Conservation (phyloP, 139 green algal species). For the Chlamydomonas schloesseri region DNA sequence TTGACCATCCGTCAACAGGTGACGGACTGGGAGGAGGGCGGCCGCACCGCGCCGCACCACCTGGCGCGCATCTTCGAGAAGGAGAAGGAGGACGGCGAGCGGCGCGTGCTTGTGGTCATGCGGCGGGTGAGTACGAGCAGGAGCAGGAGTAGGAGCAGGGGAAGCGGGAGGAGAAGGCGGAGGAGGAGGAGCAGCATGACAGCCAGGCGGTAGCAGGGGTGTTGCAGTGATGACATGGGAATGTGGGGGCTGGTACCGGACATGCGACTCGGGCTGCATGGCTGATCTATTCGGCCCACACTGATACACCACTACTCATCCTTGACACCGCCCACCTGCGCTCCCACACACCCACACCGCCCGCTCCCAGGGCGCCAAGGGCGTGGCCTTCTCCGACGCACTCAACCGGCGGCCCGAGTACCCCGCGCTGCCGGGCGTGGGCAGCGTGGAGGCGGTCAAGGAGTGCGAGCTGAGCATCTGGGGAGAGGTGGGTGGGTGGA, state of each 20-base stretch:
- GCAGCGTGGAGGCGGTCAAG: slow-evolving; percentile 56
- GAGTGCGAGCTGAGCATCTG: slow-evolving; percentile 55
- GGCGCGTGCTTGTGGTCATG: slow-evolving; percentile 69
- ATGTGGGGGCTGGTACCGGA: too few species aligned
- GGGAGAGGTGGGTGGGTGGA: slow-evolving; percentile 61
- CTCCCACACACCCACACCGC: neutral
- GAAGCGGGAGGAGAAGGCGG: neutral
- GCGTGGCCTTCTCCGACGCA: slow-evolving; percentile 72
- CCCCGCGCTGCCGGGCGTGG: slow-evolving; percentile 56
- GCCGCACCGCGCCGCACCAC: slow-evolving; percentile 65
- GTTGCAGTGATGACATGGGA: too few species aligned
- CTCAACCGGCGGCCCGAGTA: slow-evolving; percentile 58
- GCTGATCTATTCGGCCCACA: too few species aligned
- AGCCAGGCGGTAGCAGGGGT: too few species aligned
- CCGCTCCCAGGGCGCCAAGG: slow-evolving; percentile 58
- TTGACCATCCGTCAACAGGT: too few species aligned
- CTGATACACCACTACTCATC: too few species aligned
- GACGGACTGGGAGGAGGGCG: slow-evolving; percentile 77
- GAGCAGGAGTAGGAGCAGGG: neutral
- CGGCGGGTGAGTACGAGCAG: slow-evolving; percentile 44
- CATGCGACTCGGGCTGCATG: too few species aligned
- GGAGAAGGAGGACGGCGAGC: slow-evolving; percentile 72
- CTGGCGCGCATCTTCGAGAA: slow-evolving; percentile 76
- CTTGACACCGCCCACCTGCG: neutral
- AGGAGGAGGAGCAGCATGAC: neutral